Conservation (phyloP, 805 yeast species). For the Maudiozyma barnettii region DNA sequence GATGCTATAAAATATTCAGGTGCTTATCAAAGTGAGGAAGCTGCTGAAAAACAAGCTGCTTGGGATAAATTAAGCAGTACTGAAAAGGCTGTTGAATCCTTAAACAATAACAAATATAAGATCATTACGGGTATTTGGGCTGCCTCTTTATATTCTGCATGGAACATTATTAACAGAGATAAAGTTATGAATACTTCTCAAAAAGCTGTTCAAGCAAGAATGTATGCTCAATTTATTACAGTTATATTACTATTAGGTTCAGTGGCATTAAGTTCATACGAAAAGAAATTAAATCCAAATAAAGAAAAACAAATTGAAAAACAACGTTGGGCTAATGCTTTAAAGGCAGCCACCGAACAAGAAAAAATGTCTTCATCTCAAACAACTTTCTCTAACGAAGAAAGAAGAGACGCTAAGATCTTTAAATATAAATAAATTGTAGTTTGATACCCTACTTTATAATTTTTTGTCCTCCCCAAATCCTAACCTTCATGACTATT, state of each 20-base stretch:
- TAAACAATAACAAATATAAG: slow-evolving; percentile 51
- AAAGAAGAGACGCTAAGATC: slow-evolving; percentile 33
- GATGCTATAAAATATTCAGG: slow-evolving; percentile 53
- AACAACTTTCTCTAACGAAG: slow-evolving; percentile 23
- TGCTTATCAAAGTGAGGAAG: slow-evolving; percentile 29
- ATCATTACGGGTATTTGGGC: slow-evolving; percentile 72
- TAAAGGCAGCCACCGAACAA: slow-evolving; percentile 34
- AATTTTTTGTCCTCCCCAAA: no score
- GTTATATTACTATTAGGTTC: slow-evolving; percentile 63
- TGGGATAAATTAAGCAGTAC: slow-evolving; percentile 42
- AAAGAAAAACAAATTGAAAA: slow-evolving; percentile 28
- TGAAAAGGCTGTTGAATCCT: slow-evolving; percentile 42
- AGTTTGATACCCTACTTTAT: no score
- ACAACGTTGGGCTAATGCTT: slow-evolving; percentile 40
- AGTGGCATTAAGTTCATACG: slow-evolving; percentile 55
- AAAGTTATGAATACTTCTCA: slow-evolving; percentile 66
- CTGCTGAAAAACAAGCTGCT: slow-evolving; percentile 38
- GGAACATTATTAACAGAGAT: slow-evolving; percentile 64
- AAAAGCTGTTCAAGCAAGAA: slow-evolving; percentile 80
- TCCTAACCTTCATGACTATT: no score
- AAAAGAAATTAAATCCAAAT: slow-evolving; percentile 43
- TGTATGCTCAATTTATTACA: slow-evolving; percentile 81
- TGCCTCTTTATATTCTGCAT: slow-evolving; percentile 69
- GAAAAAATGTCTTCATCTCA: slow-evolving; percentile 7
- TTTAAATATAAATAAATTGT: slow-evolving; percentile 17